Base-by-base conservation (phyloP, 306 rosid species). In the Medicago lupulina region DNA sequence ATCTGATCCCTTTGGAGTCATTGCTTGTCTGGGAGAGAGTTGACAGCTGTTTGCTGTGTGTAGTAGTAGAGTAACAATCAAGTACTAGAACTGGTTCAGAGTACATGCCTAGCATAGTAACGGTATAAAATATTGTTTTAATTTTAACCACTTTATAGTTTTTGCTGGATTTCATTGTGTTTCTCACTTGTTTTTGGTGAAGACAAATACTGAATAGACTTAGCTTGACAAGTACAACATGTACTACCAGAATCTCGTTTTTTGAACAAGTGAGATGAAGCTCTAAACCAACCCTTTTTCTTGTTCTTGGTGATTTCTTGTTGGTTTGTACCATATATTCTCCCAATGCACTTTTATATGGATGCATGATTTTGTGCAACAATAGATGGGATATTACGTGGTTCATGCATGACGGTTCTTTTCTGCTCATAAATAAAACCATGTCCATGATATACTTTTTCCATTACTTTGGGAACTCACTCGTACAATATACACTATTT, bases 111-210 rank as follows among this genome's bases (percentile, higher is more conserved):
- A 38, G 71, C 25, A 66, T 65, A 34, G 74, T 49, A 54, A 71
- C 67, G 49, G 77, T 78, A 59, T n/a, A 71, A 79, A 67, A 77
- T 70, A 70, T 68, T 81, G 61, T 85, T 59, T 8, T 28, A 58
- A n/a, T 11, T 83, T 87, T 87, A 51, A 82, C 87, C 71, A 79
- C 85, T 81, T 75, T 59, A 38, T 67, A 8, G 63, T 66, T 80
- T 58, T 67, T 15, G 78, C 76, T 71, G 49, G 40, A 18, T 63
- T 13, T 17, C 36, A 57, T 61, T 75, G 23, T 74, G 77, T 75
- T 57, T 46, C 19, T 80, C 49, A 28, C 77, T 71, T 75, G 46
- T 79, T 83, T 86, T 80, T 50, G 67, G 64, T 7, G 46, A 49
- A 70, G 74, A 75, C 55, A 50, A 61, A 61, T 58, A 43, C 53